Conservation (phyloP, 768 basidiomycete genomes). For the Calocybe cyanea region DNA sequence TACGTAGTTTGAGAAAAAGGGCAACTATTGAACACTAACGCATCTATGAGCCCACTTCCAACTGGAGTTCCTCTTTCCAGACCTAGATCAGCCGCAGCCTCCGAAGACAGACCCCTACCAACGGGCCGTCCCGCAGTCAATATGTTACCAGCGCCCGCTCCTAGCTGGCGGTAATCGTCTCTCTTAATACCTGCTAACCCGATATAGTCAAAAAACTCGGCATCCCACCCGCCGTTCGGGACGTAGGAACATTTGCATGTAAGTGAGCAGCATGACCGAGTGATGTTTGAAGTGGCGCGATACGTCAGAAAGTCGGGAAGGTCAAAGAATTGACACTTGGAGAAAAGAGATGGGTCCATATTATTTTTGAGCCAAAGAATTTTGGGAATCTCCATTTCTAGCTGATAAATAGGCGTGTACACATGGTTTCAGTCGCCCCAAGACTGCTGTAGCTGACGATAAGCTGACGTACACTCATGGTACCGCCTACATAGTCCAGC, state of each 20-base stretch:
- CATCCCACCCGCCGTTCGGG: slow-evolving; percentile 83
- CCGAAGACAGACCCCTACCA: slow-evolving; percentile 72
- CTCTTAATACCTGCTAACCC: slow-evolving; percentile 72
- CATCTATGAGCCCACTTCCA: slow-evolving; percentile 94
- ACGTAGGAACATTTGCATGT: slow-evolving; percentile 96
- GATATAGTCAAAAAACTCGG: slow-evolving; percentile 81
- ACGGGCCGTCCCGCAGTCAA: slow-evolving; percentile 85
- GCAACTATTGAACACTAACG: slow-evolving; percentile 48
- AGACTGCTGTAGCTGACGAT: neutral
- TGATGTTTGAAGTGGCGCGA: slow-evolving; percentile 70
- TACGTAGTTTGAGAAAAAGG: neutral
- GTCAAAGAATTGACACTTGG: slow-evolving; percentile 80
- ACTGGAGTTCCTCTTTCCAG: slow-evolving; percentile 84
- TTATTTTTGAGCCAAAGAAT: slow-evolving; percentile 93
- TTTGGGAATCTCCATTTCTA: slow-evolving; percentile 99
- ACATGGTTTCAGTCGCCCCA: neutral
- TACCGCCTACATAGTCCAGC: slow-evolving; percentile 92
- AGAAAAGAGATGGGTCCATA: slow-evolving; percentile 69
- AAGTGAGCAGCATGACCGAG: slow-evolving; percentile 87
- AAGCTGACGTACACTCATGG: slow-evolving; percentile 72
- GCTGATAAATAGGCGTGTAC: slow-evolving; percentile 40
- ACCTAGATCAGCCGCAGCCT: slow-evolving; percentile 83
- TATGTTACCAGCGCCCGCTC: slow-evolving; percentile 55
- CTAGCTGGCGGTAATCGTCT: slow-evolving; percentile 71
- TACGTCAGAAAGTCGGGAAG: slow-evolving; percentile 97